Evolutionary conservation across 2,329 filamentous ascomycete genomes (phyloP).

Genomic region (Claviceps humidiphila): DNA sequence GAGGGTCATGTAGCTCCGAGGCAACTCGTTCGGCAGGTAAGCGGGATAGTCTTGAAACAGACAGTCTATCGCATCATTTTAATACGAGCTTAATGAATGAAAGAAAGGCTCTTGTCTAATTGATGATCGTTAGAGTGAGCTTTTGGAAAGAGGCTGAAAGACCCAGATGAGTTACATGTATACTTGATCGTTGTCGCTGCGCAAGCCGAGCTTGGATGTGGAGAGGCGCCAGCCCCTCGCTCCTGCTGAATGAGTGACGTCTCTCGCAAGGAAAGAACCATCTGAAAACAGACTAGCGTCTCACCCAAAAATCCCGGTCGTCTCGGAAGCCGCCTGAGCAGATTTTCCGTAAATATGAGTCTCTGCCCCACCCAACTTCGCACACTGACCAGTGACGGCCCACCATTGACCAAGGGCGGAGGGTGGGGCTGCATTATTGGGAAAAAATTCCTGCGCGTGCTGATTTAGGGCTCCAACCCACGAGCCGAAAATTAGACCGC

Average conservation of each 20-base stretch:
- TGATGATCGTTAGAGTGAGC: background rate
- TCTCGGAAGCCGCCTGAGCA: slow-evolving; percentile 10
- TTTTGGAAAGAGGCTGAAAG: background rate
- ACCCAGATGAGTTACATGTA: background rate
- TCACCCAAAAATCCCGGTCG: background rate
- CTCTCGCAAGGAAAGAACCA: background rate
- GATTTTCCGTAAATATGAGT: slow-evolving; percentile 8
- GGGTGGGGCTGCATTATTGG: background rate
- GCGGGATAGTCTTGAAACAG: background rate
- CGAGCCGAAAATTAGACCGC: slow-evolving; percentile 11
- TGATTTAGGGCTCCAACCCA: slow-evolving; percentile 19
- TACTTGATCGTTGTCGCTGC: background rate
- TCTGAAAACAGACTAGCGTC: slow-evolving; percentile 2
- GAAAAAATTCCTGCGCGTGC: slow-evolving; percentile 4
- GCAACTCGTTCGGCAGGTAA: background rate
- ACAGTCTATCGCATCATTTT: background rate
- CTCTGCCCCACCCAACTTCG: background rate
- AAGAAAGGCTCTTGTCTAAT: background rate
- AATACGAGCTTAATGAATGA: background rate
- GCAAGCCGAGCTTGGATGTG: slow-evolving; percentile 3
- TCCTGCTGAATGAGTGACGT: background rate
- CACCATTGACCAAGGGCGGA: background rate
- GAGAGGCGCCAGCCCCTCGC: background rate
- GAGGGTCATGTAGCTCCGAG: background rate
- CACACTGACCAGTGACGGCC: background rate